Conservation (phyloP, 306 rosid species). For the Notholithocarpus densiflorus region DNA sequence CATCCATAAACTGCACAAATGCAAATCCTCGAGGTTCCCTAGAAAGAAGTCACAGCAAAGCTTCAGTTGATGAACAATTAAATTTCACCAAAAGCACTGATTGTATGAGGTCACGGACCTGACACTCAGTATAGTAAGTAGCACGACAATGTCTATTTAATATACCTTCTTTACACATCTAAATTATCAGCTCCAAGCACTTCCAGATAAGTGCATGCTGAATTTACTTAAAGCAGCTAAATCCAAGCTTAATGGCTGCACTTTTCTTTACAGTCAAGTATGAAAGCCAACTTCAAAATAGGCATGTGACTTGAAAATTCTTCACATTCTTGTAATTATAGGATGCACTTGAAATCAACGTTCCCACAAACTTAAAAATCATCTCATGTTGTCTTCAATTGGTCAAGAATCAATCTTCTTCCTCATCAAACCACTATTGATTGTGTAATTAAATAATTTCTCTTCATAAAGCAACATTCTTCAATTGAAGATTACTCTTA, state of each 20-base stretch:
- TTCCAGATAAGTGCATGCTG: conserved; percentile 50
- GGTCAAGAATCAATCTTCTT: conserved; percentile 63
- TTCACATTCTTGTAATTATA: conserved; percentile 69
- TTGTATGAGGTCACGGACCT: conserved; percentile 30
- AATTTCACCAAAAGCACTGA: conserved; percentile 23
- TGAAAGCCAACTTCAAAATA: conserved; percentile 65
- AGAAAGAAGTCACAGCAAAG: conserved; percentile 31
- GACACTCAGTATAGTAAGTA: conserved; percentile 37
- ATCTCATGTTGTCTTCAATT: conserved; percentile 60
- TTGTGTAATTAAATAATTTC: conserved; percentile 65
- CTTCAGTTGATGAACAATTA: conserved; percentile 31
- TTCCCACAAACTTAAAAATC: conserved; percentile 56
- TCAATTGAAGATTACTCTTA: conserved; percentile 60
- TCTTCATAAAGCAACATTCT: conserved; percentile 50
- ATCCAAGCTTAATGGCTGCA: conserved; percentile 63
- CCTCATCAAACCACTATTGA: conserved; percentile 71
- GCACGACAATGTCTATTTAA: conserved; percentile 38
- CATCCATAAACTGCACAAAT: conserved; percentile 92
- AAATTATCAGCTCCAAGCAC: conserved; percentile 33
- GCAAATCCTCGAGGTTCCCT: conserved; percentile 99
- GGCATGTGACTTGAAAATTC: conserved; percentile 79
- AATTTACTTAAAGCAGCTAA: conserved; percentile 51
- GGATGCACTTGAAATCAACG: conserved; percentile 74
- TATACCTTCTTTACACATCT: conserved; percentile 52
- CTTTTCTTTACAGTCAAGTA: conserved; percentile 78